Evolutionary conservation across 2,329 filamentous ascomycete genomes (phyloP), one percentile per base, ranked within the genome.

Genomic region (Fusarium paranaense): DNA sequence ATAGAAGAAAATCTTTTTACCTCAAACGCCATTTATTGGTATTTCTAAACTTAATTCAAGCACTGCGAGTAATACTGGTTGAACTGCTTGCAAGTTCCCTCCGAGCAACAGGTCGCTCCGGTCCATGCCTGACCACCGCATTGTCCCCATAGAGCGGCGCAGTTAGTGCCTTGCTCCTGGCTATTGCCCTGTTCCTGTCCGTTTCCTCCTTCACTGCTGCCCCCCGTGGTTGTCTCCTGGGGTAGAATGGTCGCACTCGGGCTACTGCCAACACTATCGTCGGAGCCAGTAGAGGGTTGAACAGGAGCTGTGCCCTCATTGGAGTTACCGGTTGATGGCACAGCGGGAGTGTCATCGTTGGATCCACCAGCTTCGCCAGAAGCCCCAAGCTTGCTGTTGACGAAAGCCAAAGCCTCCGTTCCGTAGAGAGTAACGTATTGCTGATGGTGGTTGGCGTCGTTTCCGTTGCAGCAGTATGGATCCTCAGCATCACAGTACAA

Each of bases 401-500:
- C 88, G 73, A 93, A 93, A 1, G 83, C 73, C 45, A 92, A 78
- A 2, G 90, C 91, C 75, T 90, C 83, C 8, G 85, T 78, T 2
- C 90, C 90, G 69, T 93, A 93, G 75, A 89, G 88, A 70, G 82
- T 85, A n/a, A 89, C 90, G 68, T 93, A 93, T 59, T 89, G 86
- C 79, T 91, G 88, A 80, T 92, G 91, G 8, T 87, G 85, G 75
- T 88, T 87, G 30, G 86, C 84, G 69, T 92, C 85, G 75, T 86
- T 90, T 58, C 91, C 91, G 47, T 87, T 90, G 81, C 90, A 93
- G 86, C 91, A 93, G 82, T 91, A 92, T 0, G 90, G 90, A 72
- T 93, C 91, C 5, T 87, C 78, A 6, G 87, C 82, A 75, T 93
- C 91, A 80, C 91, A 93, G 85, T 92, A 93, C 6, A 89, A 90